phyloP scores from a whole-genome alignment of 192 early-diverging fungal species.

The Umbelopsis sp. region DNA sequence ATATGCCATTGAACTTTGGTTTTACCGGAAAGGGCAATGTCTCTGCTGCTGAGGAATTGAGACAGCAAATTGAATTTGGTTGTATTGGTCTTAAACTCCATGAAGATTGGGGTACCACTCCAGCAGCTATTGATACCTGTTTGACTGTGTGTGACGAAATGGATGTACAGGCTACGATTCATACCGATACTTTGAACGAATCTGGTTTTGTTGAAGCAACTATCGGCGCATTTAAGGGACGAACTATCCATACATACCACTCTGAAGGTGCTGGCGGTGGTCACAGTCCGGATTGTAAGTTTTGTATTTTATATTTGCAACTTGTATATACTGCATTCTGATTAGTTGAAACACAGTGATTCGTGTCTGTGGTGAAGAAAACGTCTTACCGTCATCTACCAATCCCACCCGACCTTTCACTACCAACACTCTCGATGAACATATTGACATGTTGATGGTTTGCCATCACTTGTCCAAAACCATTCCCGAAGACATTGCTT shows the following conservation, averaged over 20 bases:
- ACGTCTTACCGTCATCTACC: slow-evolving; percentile 93
- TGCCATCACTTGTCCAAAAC: slow-evolving; percentile 94
- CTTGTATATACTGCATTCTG: background rate
- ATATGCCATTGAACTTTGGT: slow-evolving; percentile 89
- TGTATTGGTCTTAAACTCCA: slow-evolving; percentile 90
- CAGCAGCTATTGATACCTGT: slow-evolving; percentile 90
- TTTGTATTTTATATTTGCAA: background rate
- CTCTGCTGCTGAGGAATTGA: slow-evolving; percentile 62
- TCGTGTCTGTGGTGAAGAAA: slow-evolving; percentile 73
- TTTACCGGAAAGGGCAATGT: slow-evolving; percentile 96
- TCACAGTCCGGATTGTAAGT: slow-evolving; percentile 81
- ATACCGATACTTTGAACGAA: slow-evolving; percentile 98
- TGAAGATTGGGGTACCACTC: slow-evolving; percentile 97
- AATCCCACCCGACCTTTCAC: slow-evolving; percentile 97
- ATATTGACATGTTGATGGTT: slow-evolving; percentile 99
- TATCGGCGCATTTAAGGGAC: slow-evolving; percentile 83
- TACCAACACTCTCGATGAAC: slow-evolving; percentile 94
- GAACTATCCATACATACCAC: slow-evolving; percentile 97
- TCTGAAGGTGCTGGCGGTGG: slow-evolving; percentile 97
- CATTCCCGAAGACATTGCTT: slow-evolving; percentile 95
- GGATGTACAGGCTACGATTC: slow-evolving; percentile 90
- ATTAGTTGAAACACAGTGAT: slow-evolving; percentile 45
- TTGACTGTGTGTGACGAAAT: slow-evolving; percentile 82
- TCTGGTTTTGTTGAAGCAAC: slow-evolving; percentile 95
- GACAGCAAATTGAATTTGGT: slow-evolving; percentile 86